Conservation (phyloP, 805 yeast genomes). For the Yarrowia hollandica region DNA sequence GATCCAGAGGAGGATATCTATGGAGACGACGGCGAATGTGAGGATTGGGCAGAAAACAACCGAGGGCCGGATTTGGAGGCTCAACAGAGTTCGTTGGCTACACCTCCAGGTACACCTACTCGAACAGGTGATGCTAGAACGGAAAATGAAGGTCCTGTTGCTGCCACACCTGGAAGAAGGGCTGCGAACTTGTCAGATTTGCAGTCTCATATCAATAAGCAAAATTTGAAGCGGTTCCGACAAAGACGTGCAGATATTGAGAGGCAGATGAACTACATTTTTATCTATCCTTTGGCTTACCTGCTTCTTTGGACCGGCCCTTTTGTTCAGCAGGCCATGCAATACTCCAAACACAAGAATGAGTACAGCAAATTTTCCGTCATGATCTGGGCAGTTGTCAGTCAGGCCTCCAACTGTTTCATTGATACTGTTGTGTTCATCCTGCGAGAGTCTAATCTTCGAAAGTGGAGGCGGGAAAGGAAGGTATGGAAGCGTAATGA, state of each 20-base stretch:
- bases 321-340: slow-evolving; percentile 62
- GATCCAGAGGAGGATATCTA: background rate
- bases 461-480: slow-evolving; percentile 12
- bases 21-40: background rate
- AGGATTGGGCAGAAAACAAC: background rate
- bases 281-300: slow-evolving; percentile 82
- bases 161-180: slow-evolving; percentile 28
- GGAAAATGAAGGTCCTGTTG: slow-evolving; percentile 1
- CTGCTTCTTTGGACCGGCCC: slow-evolving; percentile 82
- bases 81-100: background rate
- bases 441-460: slow-evolving; percentile 55
- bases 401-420: slow-evolving; percentile 78
- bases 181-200: slow-evolving; percentile 27
- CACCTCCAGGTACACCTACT: background rate
- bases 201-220: slow-evolving; percentile 50
- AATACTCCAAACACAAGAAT: slow-evolving; percentile 44
- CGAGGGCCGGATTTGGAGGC: background rate
- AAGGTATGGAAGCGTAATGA: background rate
- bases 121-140: background rate
- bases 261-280: slow-evolving; percentile 75
- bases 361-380: slow-evolving; percentile 63
- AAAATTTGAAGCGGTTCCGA: slow-evolving; percentile 61
- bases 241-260: slow-evolving; percentile 64
- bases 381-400: slow-evolving; percentile 64
- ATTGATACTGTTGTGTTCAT: slow-evolving; percentile 76